Percentiles rank a stretch among this genome's conserved stretches.
Evolutionary conservation across 208 protist species (phyloP).

Genomic region (Wallacemonas collosoma): DNA sequence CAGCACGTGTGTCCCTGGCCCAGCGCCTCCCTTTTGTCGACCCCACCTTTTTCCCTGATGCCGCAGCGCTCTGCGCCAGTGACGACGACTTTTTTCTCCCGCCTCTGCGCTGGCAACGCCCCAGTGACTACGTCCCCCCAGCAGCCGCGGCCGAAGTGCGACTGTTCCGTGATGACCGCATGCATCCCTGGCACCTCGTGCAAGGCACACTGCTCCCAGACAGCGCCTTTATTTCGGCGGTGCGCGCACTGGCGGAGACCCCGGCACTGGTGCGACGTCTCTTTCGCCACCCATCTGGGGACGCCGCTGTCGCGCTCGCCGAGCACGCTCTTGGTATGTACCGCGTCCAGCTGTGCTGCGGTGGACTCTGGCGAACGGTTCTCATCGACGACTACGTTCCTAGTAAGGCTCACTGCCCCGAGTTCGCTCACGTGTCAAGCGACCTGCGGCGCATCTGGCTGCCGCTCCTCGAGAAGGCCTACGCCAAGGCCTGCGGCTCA

Average conservation of each 20-base stretch:
- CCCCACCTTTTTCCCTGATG: conserved; percentile 41
- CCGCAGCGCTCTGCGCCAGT: conserved; percentile 33
- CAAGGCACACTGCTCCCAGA: conserved; percentile 41
- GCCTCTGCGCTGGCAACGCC: conserved; percentile 48
- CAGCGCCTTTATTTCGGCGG: conserved; percentile 47
- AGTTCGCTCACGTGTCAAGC: conserved; percentile 45
- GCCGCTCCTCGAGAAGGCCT: conserved; percentile 86
- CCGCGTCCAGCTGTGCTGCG: conserved; percentile 52
- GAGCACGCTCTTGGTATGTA: conserved; percentile 54
- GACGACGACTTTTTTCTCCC: conserved; percentile 30
- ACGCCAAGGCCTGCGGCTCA: conserved; percentile 81
- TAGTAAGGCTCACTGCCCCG: conserved; percentile 30
- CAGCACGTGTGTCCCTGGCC: conserved; percentile 29
- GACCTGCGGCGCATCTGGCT: conserved; percentile 83
- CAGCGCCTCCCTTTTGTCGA: conserved; percentile 57
- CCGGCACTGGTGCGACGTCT: conserved; percentile 33
- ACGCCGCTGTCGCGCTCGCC: conserved; percentile 22
- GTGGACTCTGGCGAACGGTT: conserved; percentile 52
- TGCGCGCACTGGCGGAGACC: conserved; percentile 35
- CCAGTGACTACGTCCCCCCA: conserved; percentile 37
- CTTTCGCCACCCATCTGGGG: conserved; percentile 44
- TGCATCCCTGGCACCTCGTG: conserved; percentile 35
- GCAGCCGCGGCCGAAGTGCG: conserved; percentile 41
- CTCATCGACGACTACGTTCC: conserved; percentile 85
- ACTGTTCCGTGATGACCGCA: conserved; percentile 41